A percentile compares a stretch with the other conserved stretches of the same genome.
Evolutionary conservation across 2,329 filamentous ascomycete species (phyloP).

Genomic region (Fusarium domesticum): DNA sequence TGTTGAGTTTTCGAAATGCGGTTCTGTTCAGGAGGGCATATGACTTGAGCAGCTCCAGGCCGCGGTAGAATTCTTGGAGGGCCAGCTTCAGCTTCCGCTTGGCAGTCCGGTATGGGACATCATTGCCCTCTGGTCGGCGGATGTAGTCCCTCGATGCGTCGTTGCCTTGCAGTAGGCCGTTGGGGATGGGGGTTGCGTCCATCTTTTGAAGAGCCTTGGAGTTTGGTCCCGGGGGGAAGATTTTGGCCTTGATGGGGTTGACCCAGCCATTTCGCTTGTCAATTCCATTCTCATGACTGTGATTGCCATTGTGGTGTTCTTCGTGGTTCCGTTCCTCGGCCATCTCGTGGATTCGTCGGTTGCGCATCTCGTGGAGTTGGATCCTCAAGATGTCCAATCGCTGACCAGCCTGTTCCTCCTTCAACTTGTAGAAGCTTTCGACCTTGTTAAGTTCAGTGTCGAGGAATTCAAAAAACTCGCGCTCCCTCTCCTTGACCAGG

Average conservation of each 20-base stretch:
- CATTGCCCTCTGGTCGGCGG: constrained; percentile 44
- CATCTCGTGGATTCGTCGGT: constrained; percentile 73
- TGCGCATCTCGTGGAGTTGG: constrained; percentile 91
- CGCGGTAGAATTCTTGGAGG: constrained; percentile 88
- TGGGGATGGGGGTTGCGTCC: constrained; percentile 48
- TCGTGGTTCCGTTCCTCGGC: constrained; percentile 40
- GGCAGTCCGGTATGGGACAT: constrained; percentile 80
- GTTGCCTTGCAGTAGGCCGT: constrained; percentile 18
- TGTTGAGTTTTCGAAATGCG: constrained; percentile 95
- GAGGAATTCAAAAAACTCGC: constrained; percentile 84
- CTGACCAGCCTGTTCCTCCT: constrained; percentile 79
- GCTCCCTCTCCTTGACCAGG: constrained; percentile 68
- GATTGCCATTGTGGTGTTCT: constrained; percentile 17
- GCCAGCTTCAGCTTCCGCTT: constrained; percentile 91
- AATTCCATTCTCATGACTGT: constrained; percentile 22
- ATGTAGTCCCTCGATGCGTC: constrained; percentile 49
- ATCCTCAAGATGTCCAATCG: constrained; percentile 69
- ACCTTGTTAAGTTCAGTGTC: constrained; percentile 87
- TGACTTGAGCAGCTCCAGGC: constrained; percentile 85
- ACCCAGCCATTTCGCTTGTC: constrained; percentile 43
- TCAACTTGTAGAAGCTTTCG: constrained; percentile 81
- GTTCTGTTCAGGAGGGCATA: constrained; percentile 88
- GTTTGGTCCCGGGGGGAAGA: constrained; percentile 58
- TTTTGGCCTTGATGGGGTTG: constrained; percentile 51
- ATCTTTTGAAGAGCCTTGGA: constrained; percentile 57